Evolutionary conservation across 768 basidiomycete genomes (phyloP), one percentile per base, ranked within the genome.

Genomic region (Polyporus arcularius): DNA sequence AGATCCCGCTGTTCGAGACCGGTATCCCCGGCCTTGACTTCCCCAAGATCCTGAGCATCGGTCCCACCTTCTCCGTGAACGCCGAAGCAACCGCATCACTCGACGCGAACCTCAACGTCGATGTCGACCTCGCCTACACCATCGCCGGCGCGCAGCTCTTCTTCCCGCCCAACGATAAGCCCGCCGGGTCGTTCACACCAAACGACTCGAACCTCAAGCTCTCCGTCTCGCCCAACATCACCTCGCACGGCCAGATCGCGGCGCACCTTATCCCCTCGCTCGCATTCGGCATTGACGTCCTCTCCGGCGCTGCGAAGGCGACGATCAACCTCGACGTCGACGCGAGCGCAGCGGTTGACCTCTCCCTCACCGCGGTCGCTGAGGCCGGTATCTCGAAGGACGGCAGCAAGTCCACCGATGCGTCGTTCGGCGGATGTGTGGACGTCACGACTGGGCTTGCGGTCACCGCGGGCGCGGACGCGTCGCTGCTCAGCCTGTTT

Each of bases 241-340:
- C 71, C 8, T 75, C 78, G 12, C 77, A 76, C 2, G 80, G 79
- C 12, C 75, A 68, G 3, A 60, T 84, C 30, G 69, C 73, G 30
- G 82, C 78, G 2, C 82, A 85, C 65, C 68, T 85, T 39, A 82
- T 80, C 58, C 84, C 83, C 0, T 71, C 71, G 58, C 60, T 84
- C 50, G 78, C 79, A 55, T 71, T 85, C 54, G 79, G 80, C 4
- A 66, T 85, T 38, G 67, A 70, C 7, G 79, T 79, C 3, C 71
- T 85, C 1, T 74, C 65, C 12, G 72, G 72, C 30, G 54, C 65
- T 10, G 77, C 72, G 3, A 64, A 75, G 6, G 76, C 80, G 10
- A 70, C 67, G 0, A 65, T 84, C 21, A 81, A 78, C 68, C 64
- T 84, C 41, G 73, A 77, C 57, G 66, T 77, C 46, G 76, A 76